Conservation (phyloP, 2,329 filamentous ascomycete species). For the Xylariaceae sp. region DNA sequence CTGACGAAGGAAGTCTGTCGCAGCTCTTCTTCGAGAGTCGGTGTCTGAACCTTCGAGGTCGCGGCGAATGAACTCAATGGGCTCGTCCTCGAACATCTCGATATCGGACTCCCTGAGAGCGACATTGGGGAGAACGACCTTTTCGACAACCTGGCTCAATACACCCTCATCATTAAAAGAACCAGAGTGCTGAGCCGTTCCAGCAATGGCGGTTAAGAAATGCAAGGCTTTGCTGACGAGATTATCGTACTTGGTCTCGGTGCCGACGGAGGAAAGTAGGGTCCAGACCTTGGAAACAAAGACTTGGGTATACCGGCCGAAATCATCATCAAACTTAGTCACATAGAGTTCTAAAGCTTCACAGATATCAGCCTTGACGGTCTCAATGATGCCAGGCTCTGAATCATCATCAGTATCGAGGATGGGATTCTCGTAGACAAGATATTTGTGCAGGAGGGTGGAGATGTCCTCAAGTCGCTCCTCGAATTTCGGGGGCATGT, state of each 20-base stretch:
- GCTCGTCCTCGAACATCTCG: constrained; percentile 96
- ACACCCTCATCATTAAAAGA: constrained; percentile 81
- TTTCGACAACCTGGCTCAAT: constrained; percentile 84
- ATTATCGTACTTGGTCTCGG: constrained; percentile 89
- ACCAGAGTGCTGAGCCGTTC: constrained; percentile 70
- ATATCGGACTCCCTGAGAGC: constrained; percentile 88
- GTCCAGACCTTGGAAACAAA: constrained; percentile 92
- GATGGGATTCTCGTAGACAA: constrained; percentile 81
- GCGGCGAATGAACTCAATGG: constrained; percentile 94
- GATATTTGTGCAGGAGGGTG: constrained; percentile 82
- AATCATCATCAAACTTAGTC: constrained; percentile 93
- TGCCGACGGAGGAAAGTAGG: constrained; percentile 78
- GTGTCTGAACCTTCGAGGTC: constrained; percentile 96
- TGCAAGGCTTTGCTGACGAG: constrained; percentile 92
- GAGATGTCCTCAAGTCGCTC: constrained; percentile 77
- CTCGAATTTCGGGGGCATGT: constrained; percentile 91
- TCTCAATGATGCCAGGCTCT: constrained; percentile 80
- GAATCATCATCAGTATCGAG: constrained; percentile 84
- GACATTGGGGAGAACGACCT: constrained; percentile 92
- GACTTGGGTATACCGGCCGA: constrained; percentile 71
- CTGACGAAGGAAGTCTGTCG: constrained; percentile 89
- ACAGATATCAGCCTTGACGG: constrained; percentile 89
- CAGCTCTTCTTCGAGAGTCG: constrained; percentile 85
- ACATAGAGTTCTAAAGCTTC: constrained; percentile 86
- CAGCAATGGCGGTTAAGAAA: constrained; percentile 86